Base-by-base conservation (phyloP, 768 basidiomycete genomes). In the Suillus lakei region DNA sequence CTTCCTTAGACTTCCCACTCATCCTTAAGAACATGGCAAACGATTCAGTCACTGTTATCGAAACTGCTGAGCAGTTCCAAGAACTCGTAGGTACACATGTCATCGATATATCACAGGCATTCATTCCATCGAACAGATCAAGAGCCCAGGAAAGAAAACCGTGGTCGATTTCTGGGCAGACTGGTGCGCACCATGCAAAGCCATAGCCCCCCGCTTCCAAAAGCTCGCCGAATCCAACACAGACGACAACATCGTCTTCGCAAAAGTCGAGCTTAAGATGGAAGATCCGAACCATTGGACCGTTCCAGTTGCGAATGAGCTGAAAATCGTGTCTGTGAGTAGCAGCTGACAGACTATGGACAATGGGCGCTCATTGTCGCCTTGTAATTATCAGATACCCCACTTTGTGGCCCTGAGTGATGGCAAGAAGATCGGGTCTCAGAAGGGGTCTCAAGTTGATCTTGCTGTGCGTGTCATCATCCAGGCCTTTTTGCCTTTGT, bases 181-280 rank as follows among this genome's bases (percentile, higher is more conserved):
- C 12, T 36, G 13, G 59, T 61, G 64, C 50, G 39, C 10, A 1
- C 59, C 63, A 18, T 65, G 64, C 61, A 61, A 38, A 39, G 36
- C 30, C 15, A 51, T 64, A 30, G 23, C 26, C 2, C 60, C 63
- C 46, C n/a, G n/a, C 30, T 65, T 65, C 32, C 61, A 62, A 51
- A 23, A n/a, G 23, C 38, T 39, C 5, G 63, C 65, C 0, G 0
- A 21, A 1, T 15, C 66, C 15, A 53, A 60, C 0, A 64, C 71
- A 4, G 66, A 64, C 48, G 62, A 70, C 1, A 73, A 67, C 9
- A 71, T 88, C 66, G 80, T 79, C 21, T 93, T 91, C 79, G 89
- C 87, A 83, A 93, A 91, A 75, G 84, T 92, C 66, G 87, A 94
- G 68, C 84, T 91, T 28, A 91, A 94, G 36, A 26, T 23, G 55